A percentile compares a stretch with the other conserved stretches of the same genome.
These are phyloP conservation scores for Eucalyptus pauciflora DNA, from an alignment of 345 rosid species.

Conservation along the genomic window DNA sequence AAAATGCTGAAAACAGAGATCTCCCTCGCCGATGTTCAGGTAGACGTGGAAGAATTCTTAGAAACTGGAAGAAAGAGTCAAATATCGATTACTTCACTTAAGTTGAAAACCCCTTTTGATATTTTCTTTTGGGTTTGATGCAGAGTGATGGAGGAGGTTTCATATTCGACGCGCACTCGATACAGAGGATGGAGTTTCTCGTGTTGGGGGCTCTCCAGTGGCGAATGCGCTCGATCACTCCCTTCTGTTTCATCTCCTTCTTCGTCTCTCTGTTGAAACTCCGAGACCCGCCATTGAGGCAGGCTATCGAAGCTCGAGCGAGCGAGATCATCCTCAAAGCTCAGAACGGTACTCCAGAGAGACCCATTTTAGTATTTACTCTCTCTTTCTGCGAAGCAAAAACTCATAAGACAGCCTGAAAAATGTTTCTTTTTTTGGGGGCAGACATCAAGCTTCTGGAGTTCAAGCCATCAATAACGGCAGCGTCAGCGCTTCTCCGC, in stretches of 20 bases:
- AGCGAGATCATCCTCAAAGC: conserved; percentile 42
- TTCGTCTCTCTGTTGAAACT: conserved; percentile 44
- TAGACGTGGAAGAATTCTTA: not conserved
- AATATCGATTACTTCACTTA: not conserved
- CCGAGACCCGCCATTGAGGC: conserved; percentile 25
- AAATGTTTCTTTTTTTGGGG: not conserved
- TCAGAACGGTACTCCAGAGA: conserved; percentile 36
- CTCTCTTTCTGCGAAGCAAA: not conserved
- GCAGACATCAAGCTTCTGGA: conserved; percentile 42
- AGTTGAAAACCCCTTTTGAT: not conserved
- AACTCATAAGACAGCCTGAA: not conserved
- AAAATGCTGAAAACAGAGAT: conserved; percentile 61
- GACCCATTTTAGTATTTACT: not conserved
- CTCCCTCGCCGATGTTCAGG: conserved; percentile 34
- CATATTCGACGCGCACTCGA: conserved; percentile 36
- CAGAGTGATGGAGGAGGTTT: conserved; percentile 30
- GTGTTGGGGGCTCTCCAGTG: conserved; percentile 72
- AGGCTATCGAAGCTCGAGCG: conserved; percentile 47
- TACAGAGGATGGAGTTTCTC: conserved; percentile 62
- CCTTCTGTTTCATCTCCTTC: conserved; percentile 60
- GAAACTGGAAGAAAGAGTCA: not conserved
- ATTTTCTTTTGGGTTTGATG: not conserved
- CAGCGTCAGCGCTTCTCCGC: conserved; percentile 63
- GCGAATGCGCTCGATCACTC: conserved; percentile 89
- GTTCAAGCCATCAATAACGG: conserved; percentile 69